phyloP scores from a whole-genome alignment of 257 asterid genomes.

The Solanum dulcamara region DNA sequence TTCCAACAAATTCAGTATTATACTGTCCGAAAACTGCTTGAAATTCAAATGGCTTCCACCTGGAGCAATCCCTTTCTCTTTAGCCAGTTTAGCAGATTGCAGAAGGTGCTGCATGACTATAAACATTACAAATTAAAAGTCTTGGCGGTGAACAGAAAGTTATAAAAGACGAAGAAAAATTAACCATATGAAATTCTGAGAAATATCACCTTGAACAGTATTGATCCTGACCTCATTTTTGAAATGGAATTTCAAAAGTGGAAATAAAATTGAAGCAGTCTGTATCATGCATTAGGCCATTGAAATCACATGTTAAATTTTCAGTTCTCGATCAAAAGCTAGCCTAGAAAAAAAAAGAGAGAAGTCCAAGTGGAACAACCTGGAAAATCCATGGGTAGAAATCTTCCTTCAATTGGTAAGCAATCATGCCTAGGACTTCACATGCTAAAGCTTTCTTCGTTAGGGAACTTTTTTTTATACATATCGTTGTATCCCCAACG shows the following conservation, averaged over 20 bases:
- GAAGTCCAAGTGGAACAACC: conserved; percentile 25
- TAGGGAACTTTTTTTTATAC: conserved; percentile 9
- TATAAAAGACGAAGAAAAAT: not conserved
- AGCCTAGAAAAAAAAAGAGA: not conserved
- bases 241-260: conserved; percentile 72
- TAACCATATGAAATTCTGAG: not conserved
- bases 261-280: conserved; percentile 91
- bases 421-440: conserved; percentile 80
- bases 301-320: not conserved
- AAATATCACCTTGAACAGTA: conserved; percentile 70
- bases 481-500: not conserved
- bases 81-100: conserved; percentile 42
- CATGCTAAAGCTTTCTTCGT: conserved; percentile 97
- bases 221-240: conserved; percentile 92
- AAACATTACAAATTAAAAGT: conserved; percentile 1
- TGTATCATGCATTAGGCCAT: conserved; percentile 12
- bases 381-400: conserved; percentile 97
- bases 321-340: not conserved
- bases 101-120: conserved; percentile 80
- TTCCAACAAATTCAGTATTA: conserved; percentile 66
- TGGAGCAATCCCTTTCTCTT: conserved; percentile 77
- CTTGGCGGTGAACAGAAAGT: not conserved
- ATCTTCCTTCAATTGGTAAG: conserved; percentile 90
- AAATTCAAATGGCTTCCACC: conserved; percentile 62
- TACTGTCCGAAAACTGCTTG: conserved; percentile 28